phyloP scores from a whole-genome alignment of 805 yeast species.

The Saccharomycopsis fermentans region DNA sequence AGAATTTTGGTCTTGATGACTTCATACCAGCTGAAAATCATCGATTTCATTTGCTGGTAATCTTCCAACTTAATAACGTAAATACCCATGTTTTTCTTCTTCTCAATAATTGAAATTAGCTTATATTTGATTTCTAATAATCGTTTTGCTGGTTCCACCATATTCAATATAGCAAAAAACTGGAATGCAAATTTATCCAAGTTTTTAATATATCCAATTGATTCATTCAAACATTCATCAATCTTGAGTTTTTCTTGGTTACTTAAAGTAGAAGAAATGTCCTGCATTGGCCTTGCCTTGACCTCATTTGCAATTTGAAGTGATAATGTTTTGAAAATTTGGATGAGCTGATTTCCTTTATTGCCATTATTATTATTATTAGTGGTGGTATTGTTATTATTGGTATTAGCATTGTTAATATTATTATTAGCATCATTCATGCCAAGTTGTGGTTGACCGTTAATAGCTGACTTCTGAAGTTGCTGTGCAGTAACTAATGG shows the following conservation, averaged over 20 bases:
- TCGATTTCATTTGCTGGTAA: slow-evolving; percentile 2
- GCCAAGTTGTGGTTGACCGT: background rate
- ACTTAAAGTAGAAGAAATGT: slow-evolving; percentile 6
- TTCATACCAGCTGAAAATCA: slow-evolving; percentile 2
- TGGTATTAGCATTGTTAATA: background rate
- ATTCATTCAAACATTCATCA: slow-evolving; percentile 9
- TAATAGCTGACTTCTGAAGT: background rate
- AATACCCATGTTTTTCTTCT: slow-evolving; percentile 34
- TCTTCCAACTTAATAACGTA: slow-evolving; percentile 8
- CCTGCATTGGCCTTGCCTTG: slow-evolving; percentile 3
- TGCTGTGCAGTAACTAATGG: background rate
- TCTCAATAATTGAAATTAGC: slow-evolving; percentile 46
- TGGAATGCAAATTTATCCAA: slow-evolving; percentile 11
- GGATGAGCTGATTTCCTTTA: slow-evolving; percentile 4
- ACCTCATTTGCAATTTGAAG: slow-evolving; percentile 4
- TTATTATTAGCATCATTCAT: slow-evolving; percentile 2
- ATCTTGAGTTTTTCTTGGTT: slow-evolving; percentile 6
- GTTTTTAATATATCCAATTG: background rate
- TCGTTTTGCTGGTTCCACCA: slow-evolving; percentile 3
- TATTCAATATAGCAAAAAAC: slow-evolving; percentile 4
- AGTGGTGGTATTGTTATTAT: background rate
- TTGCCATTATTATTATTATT: background rate
- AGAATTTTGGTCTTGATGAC: background rate
- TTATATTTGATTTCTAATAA: slow-evolving; percentile 28
- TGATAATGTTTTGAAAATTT: slow-evolving; percentile 2